phyloP scores from a whole-genome alignment of 2,329 filamentous ascomycete species.

The Trichoderma sp. region DNA sequence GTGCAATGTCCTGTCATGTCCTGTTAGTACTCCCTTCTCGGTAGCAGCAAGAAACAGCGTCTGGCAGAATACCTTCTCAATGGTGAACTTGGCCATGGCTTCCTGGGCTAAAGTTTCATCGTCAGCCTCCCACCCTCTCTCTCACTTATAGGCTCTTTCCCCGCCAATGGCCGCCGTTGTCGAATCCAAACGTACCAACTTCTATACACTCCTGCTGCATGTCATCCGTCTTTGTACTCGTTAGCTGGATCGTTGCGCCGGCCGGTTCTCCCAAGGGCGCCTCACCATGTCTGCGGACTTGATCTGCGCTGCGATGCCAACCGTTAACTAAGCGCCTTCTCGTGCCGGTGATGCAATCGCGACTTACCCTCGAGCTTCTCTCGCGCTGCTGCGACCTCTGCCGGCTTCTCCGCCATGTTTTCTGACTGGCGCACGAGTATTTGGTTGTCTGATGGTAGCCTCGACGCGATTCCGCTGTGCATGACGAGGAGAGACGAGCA shows the following conservation, averaged over 20 bases:
- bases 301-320: slow-evolving; percentile 68
- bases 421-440: not conserved
- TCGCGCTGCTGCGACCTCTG: slow-evolving; percentile 50
- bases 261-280: not conserved
- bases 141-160: not conserved
- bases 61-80: slow-evolving; percentile 51
- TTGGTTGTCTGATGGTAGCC: not conserved
- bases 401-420: slow-evolving; percentile 40
- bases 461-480: not conserved
- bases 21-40: slow-evolving; percentile 22
- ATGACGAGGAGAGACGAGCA: not conserved
- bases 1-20: slow-evolving; percentile 76
- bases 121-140: slow-evolving; percentile 27
- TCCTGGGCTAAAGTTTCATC: slow-evolving; percentile 49
- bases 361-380: slow-evolving; percentile 73
- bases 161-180: not conserved
- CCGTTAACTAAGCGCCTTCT: slow-evolving; percentile 17
- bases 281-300: slow-evolving; percentile 97
- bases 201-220: slow-evolving; percentile 96
- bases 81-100: slow-evolving; percentile 60
- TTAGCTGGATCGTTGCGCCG: slow-evolving; percentile 28
- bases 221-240: slow-evolving; percentile 71
- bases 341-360: not conserved
- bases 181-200: slow-evolving; percentile 66
- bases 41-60: not conserved